A percentile compares a stretch with the other conserved stretches of the same genome.
Conservation (phyloP, 345 rosid genomes). For the Cardamine resedifolia region DNA sequence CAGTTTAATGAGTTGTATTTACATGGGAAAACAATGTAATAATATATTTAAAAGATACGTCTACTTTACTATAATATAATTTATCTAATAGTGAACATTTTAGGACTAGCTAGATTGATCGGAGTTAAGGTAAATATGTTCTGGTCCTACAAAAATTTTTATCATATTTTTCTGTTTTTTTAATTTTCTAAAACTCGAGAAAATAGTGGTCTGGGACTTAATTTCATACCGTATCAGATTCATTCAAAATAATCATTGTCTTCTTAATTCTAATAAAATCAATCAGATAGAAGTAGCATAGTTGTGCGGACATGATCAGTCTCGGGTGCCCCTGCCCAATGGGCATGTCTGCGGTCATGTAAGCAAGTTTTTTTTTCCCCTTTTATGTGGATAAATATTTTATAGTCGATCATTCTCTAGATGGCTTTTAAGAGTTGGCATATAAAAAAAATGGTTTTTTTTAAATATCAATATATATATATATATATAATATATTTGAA, state of each 20-base stretch:
- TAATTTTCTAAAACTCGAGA: not conserved
- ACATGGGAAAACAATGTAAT: not conserved
- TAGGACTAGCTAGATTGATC: not conserved
- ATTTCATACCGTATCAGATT: not conserved
- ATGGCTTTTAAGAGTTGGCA: not conserved
- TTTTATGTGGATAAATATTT: not conserved
- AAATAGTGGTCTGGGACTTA: not conserved
- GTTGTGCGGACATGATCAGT: constrained; percentile 10
- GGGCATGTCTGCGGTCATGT: not conserved
- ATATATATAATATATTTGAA: not conserved
- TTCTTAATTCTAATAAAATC: not conserved
- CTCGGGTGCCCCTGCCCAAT: not conserved
- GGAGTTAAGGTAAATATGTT: not conserved
- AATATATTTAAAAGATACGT: not conserved
- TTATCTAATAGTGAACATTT: not conserved
- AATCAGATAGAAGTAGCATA: not conserved
- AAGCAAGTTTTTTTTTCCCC: not conserved
- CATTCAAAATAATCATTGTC: not conserved
- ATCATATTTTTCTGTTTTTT: no score
- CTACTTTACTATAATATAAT: not conserved
- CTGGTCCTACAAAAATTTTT: no score
- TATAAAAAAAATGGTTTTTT: not conserved
- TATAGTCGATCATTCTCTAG: not conserved
- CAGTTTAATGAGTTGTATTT: not conserved
- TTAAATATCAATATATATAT: not conserved